These are phyloP conservation scores for Acanthamoeba divionensis DNA, from an alignment of 208 protist species.

Conservation along the genomic window DNA sequence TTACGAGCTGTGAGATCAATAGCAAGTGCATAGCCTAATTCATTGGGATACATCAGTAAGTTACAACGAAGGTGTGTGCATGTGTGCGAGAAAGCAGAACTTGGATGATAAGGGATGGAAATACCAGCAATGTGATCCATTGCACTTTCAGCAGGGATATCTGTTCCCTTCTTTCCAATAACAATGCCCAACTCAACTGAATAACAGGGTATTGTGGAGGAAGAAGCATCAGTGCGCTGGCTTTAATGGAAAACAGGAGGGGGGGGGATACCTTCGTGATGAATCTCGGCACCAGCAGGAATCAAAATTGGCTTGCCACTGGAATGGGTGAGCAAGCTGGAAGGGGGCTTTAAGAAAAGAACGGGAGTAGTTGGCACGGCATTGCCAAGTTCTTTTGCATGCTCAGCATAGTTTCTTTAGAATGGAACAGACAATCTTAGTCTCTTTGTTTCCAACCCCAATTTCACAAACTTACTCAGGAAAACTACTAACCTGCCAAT, in stretches of 20 bases:
- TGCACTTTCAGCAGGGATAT: slow-evolving; percentile 73
- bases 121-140: slow-evolving; percentile 70
- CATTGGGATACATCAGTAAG: background rate
- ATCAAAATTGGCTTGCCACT: slow-evolving; percentile 72
- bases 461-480: background rate
- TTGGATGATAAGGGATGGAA: background rate
- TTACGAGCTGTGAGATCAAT: slow-evolving; percentile 89
- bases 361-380: slow-evolving; percentile 70
- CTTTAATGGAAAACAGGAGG: background rate
- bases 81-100: background rate
- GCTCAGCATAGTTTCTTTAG: slow-evolving; percentile 52
- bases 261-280: slow-evolving; percentile 75
- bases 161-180: slow-evolving; percentile 36
- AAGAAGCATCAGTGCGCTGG: too few species aligned
- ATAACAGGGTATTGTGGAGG: background rate
- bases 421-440: background rate
- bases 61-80: too few species aligned
- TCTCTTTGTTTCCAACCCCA: background rate
- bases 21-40: slow-evolving; percentile 80
- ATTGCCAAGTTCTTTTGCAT: slow-evolving; percentile 82
- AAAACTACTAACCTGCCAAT: background rate
- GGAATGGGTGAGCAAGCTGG: slow-evolving; percentile 67
- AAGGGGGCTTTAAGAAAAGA: slow-evolving; percentile 85
- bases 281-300: slow-evolving; percentile 77
- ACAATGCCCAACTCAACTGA: slow-evolving; percentile 83